These are phyloP conservation scores for Seiridium cupressi DNA, from an alignment of 2,329 filamentous ascomycete species.

Conservation along the genomic window DNA sequence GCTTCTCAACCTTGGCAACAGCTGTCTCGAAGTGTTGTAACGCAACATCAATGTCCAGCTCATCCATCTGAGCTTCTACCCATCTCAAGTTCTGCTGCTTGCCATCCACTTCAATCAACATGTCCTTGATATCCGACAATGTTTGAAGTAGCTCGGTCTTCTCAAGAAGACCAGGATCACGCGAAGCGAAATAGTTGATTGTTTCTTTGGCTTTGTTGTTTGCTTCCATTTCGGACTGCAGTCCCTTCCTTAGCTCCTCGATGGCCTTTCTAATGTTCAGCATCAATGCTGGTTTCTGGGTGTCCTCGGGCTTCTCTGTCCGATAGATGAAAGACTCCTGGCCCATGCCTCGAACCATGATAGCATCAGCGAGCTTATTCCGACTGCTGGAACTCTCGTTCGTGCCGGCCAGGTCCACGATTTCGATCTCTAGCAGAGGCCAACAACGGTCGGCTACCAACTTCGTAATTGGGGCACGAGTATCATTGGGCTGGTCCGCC, in stretches of 20 bases:
- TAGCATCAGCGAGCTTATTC: constrained; percentile 75
- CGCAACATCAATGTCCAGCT: constrained; percentile 93
- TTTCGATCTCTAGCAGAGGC: constrained; percentile 87
- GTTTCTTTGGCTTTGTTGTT: constrained; percentile 81
- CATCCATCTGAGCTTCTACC: constrained; percentile 94
- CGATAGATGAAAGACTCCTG: constrained; percentile 93
- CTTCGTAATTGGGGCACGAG: constrained; percentile 62
- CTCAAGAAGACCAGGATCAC: constrained; percentile 73
- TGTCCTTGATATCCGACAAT: constrained; percentile 75
- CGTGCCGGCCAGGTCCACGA: constrained; percentile 78
- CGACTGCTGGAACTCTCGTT: constrained; percentile 54
- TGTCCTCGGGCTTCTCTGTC: constrained; percentile 75
- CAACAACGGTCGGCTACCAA: constrained; percentile 93
- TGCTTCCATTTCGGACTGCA: constrained; percentile 84
- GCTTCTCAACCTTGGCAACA: constrained; percentile 79
- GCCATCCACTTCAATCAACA: constrained; percentile 93
- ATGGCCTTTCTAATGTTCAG: constrained; percentile 90
- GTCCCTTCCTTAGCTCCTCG: constrained; percentile 82
- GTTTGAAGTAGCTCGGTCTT: constrained; percentile 79
- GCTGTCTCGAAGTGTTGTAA: constrained; percentile 85
- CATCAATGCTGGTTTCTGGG: constrained; percentile 77
- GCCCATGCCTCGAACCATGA: constrained; percentile 84
- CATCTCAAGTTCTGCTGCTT: constrained; percentile 94
- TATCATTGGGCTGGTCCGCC: constrained; percentile 60
- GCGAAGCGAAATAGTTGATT: constrained; percentile 80